Conservation (phyloP, 371 early-diverging fungal species). For the Dentiscutata heterogama region DNA sequence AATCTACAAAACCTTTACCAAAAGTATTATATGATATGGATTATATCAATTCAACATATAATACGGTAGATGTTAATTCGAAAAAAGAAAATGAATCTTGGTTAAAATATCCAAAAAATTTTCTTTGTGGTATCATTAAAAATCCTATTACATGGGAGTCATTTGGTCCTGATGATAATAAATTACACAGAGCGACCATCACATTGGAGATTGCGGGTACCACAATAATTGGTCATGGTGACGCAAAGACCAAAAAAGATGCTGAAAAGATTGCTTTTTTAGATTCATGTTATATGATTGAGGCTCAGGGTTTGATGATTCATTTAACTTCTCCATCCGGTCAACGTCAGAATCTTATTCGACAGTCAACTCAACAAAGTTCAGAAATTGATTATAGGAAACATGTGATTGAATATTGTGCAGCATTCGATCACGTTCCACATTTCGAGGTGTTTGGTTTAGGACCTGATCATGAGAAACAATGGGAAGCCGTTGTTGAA, state of each 20-base stretch:
- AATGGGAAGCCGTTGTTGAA: conserved; percentile 38
- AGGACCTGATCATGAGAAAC: conserved; percentile 8
- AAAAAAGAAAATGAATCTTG: conserved; percentile 33
- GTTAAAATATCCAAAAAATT: conserved; percentile 38
- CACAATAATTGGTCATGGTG: conserved; percentile 50
- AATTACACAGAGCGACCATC: conserved; percentile 31
- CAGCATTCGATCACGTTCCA: conserved; percentile 41
- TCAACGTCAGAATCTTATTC: conserved; percentile 48
- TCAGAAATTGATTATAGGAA: conserved; percentile 22
- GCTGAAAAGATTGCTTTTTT: conserved; percentile 55
- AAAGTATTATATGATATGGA: conserved; percentile 9
- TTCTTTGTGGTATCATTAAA: conserved; percentile 19
- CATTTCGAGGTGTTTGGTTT: background rate
- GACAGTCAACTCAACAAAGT: conserved; percentile 51
- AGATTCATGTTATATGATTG: conserved; percentile 52
- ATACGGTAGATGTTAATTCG: conserved; percentile 7
- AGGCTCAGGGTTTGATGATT: conserved; percentile 49
- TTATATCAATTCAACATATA: conserved; percentile 33
- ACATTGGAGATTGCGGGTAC: conserved; percentile 43
- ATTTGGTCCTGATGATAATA: conserved; percentile 41
- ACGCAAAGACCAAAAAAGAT: conserved; percentile 55
- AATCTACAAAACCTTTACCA: background rate
- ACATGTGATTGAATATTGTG: conserved; percentile 39
- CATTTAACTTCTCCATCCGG: too few relatives aligned
- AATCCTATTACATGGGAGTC: background rate